Evolutionary conservation across 2,329 filamentous ascomycete species (phyloP).

Genomic region (Microcyclospora pomicola): DNA sequence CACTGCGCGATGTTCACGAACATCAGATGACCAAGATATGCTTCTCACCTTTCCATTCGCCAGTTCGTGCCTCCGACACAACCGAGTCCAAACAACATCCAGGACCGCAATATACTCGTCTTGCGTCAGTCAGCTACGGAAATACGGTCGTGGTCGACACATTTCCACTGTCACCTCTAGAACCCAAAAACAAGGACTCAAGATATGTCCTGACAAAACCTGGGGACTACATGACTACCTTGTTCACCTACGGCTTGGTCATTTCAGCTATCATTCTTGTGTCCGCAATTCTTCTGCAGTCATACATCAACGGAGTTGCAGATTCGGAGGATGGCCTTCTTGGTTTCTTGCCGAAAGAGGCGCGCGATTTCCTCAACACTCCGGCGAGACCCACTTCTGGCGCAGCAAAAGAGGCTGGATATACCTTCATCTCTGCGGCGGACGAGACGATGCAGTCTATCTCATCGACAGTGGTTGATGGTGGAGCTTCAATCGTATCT

Average conservation of each 20-base stretch:
- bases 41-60: constrained; percentile 33
- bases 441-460: constrained; percentile 2
- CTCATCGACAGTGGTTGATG: no score
- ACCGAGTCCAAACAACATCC: constrained; percentile 15
- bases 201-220: constrained; percentile 57
- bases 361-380: constrained; percentile 24
- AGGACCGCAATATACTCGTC: constrained; percentile 50
- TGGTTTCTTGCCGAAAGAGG: constrained; percentile 39
- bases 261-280: constrained; percentile 49
- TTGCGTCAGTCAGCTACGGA: constrained; percentile 69
- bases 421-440: neutral
- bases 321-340: constrained; percentile 29
- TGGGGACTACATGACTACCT: constrained; percentile 38
- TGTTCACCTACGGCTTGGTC: constrained; percentile 42
- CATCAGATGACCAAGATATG: constrained; percentile 44
- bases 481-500: no score
- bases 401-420: neutral
- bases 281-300: constrained; percentile 48
- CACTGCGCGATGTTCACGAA: constrained; percentile 41
- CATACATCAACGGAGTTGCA: constrained; percentile 38
- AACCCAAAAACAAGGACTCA: constrained; percentile 33
- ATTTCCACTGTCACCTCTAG: constrained; percentile 47
- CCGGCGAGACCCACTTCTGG: constrained; percentile 5
- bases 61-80: constrained; percentile 15
- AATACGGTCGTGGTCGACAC: constrained; percentile 70